A percentile compares a stretch with the other conserved stretches of the same genome.
Evolutionary conservation across 2,329 filamentous ascomycete genomes (phyloP).

Genomic region (Neopestalotiopsis sp.): DNA sequence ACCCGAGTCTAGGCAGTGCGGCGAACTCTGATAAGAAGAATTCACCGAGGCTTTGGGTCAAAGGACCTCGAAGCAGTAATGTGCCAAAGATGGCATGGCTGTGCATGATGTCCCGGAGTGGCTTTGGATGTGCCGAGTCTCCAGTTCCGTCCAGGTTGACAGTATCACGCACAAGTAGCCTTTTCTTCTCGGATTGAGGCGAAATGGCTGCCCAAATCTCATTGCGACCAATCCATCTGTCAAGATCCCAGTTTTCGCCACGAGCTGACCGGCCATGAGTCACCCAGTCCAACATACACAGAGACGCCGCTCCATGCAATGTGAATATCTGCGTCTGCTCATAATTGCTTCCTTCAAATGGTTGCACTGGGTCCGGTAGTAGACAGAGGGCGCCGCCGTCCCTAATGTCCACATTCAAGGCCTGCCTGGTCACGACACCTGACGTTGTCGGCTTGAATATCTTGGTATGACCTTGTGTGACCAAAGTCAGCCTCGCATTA

Average conservation of each 20-base stretch:
- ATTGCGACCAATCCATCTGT: slow-evolving; percentile 80
- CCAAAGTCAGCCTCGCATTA: slow-evolving; percentile 69
- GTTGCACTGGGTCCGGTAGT: slow-evolving; percentile 91
- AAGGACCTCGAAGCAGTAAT: slow-evolving; percentile 77
- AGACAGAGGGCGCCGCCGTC: slow-evolving; percentile 63
- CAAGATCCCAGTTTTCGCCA: slow-evolving; percentile 87
- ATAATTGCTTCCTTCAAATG: slow-evolving; percentile 84
- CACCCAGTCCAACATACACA: slow-evolving; percentile 94
- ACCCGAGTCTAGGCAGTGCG: slow-evolving; percentile 79
- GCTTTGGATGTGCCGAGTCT: slow-evolving; percentile 43
- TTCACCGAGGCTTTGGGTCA: slow-evolving; percentile 67
- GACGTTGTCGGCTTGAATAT: slow-evolving; percentile 80
- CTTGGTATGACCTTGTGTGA: slow-evolving; percentile 86
- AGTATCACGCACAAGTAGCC: slow-evolving; percentile 84
- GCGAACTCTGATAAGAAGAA: slow-evolving; percentile 85
- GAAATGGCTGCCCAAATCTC: slow-evolving; percentile 71
- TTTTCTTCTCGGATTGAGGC: slow-evolving; percentile 42
- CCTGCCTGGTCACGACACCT: slow-evolving; percentile 63
- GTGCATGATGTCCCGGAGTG: slow-evolving; percentile 70
- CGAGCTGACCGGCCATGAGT: slow-evolving; percentile 83
- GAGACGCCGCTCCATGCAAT: slow-evolving; percentile 58
- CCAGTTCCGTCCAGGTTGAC: slow-evolving; percentile 71
- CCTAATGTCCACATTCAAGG: slow-evolving; percentile 55
- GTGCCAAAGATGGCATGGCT: slow-evolving; percentile 81
- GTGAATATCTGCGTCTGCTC: slow-evolving; percentile 83